Conservation (phyloP, 2,329 filamentous ascomycete species). For the Westerdykella sp. region DNA sequence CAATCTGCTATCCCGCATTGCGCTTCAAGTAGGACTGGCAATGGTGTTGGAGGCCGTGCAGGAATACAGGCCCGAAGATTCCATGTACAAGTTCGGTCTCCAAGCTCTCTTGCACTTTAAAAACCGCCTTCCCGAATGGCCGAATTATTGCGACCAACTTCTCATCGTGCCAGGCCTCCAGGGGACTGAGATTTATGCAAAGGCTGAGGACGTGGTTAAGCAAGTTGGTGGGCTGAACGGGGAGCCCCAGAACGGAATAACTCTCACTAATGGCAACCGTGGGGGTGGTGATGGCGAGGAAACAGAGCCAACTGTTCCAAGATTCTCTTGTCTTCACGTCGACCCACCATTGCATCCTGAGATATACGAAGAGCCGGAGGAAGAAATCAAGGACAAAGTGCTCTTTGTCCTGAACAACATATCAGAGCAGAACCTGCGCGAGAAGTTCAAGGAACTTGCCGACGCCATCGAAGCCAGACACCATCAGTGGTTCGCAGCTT, state of each 20-base stretch:
- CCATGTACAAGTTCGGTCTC: slow-evolving; percentile 97
- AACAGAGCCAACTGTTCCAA: slow-evolving; percentile 57
- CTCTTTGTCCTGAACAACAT: slow-evolving; percentile 96
- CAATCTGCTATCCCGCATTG: slow-evolving; percentile 81
- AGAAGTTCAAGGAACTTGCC: slow-evolving; percentile 76
- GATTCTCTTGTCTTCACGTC: slow-evolving; percentile 72
- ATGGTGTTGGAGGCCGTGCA: slow-evolving; percentile 97
- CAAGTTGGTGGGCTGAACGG: slow-evolving; percentile 55
- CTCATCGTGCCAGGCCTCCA: slow-evolving; percentile 75
- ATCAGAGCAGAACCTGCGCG: slow-evolving; percentile 77
- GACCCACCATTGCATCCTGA: slow-evolving; percentile 60
- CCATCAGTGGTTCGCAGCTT: slow-evolving; percentile 93
- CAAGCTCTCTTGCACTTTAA: slow-evolving; percentile 90
- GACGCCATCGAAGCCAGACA: slow-evolving; percentile 73
- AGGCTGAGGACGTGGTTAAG: slow-evolving; percentile 73
- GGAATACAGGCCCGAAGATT: slow-evolving; percentile 72
- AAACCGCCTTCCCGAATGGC: slow-evolving; percentile 81
- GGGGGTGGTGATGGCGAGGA: slow-evolving; percentile 53
- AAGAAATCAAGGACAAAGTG: slow-evolving; percentile 84
- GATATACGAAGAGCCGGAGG: slow-evolving; percentile 73
- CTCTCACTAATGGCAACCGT: slow-evolving; percentile 61
- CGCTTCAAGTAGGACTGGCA: slow-evolving; percentile 85
- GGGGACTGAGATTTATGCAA: slow-evolving; percentile 76
- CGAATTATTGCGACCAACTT: slow-evolving; percentile 84
- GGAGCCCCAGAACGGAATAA: slow-evolving; percentile 42